Evolutionary conservation across 495 filamentous ascomycete genomes (phyloP).

Genomic region (Clohesyomyces aquaticus): DNA sequence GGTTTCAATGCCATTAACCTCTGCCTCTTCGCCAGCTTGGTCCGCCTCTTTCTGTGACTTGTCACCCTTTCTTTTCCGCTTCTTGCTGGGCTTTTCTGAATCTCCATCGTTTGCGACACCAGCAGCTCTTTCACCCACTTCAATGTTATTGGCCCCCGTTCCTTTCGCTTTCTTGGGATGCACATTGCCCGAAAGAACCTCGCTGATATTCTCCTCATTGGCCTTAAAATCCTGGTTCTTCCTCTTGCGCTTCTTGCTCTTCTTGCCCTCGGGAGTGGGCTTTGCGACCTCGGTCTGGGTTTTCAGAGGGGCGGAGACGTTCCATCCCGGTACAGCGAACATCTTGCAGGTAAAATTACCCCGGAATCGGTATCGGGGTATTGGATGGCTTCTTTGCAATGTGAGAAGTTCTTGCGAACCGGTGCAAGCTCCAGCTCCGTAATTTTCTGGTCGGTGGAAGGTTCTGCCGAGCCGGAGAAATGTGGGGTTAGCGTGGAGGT

Average conservation of each 20-base stretch:
- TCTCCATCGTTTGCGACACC: no score
- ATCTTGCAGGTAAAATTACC: constrained; percentile 53
- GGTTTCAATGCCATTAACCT: constrained; percentile 12
- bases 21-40: constrained; percentile 36
- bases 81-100: constrained; percentile 2
- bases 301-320: constrained; percentile 72
- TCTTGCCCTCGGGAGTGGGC: constrained; percentile 58
- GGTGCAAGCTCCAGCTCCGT: no score
- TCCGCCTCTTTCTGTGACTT: constrained; percentile 37
- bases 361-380: no score
- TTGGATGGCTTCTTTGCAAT: no score
- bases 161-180: not conserved
- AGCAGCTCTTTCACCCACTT: constrained; percentile 11
- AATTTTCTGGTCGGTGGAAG: constrained; percentile 7
- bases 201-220: constrained; percentile 65
- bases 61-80: constrained; percentile 52
- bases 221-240: constrained; percentile 57
- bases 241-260: constrained; percentile 44
- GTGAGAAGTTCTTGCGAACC: no score
- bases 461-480: constrained; percentile 6
- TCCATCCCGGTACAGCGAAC: constrained; percentile 95
- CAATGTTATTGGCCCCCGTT: no score
- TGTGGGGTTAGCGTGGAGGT: constrained; percentile 4
- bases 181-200: constrained; percentile 20
- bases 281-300: constrained; percentile 59